Percentiles rank a stretch among this genome's conserved stretches.
Conservation (phyloP, 805 yeast species). For the Lachancea sp. region DNA sequence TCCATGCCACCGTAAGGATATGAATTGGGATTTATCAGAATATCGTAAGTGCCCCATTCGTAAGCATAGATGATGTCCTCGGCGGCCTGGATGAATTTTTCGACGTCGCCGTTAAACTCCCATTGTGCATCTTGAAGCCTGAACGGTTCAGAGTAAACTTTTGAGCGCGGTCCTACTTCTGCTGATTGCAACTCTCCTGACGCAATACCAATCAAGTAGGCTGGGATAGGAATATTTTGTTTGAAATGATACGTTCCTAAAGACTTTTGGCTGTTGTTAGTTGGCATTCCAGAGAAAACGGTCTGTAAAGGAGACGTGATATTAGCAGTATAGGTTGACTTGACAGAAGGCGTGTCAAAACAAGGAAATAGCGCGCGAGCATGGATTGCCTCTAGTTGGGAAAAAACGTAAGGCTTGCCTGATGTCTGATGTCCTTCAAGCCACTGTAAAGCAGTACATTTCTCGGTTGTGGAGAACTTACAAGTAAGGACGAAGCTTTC, state of each 20-base stretch:
- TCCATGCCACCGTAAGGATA: constrained; percentile 95
- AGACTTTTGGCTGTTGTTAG: constrained; percentile 13
- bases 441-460: constrained; percentile 85
- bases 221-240: constrained; percentile 81
- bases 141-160: constrained; percentile 72
- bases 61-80: constrained; percentile 66
- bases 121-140: constrained; percentile 60
- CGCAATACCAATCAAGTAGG: constrained; percentile 78
- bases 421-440: constrained; percentile 66
- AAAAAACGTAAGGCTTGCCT: constrained; percentile 64
- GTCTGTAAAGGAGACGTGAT: constrained; percentile 62
- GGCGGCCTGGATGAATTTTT: constrained; percentile 69
- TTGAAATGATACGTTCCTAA: constrained; percentile 41
- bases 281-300: constrained; percentile 60
- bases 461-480: constrained; percentile 60
- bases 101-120: constrained; percentile 79
- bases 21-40: constrained; percentile 68
- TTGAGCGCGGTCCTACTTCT: constrained; percentile 79
- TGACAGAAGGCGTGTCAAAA: constrained; percentile 84
- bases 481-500: constrained; percentile 33
- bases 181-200: constrained; percentile 69
- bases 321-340: constrained; percentile 53
- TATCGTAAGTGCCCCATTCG: constrained; percentile 81
- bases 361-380: constrained; percentile 84
- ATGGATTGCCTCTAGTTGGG: constrained; percentile 89